Percentiles rank a stretch among this genome's conserved stretches.
Conservation (phyloP, 768 basidiomycete species). For the Russula sp. region DNA sequence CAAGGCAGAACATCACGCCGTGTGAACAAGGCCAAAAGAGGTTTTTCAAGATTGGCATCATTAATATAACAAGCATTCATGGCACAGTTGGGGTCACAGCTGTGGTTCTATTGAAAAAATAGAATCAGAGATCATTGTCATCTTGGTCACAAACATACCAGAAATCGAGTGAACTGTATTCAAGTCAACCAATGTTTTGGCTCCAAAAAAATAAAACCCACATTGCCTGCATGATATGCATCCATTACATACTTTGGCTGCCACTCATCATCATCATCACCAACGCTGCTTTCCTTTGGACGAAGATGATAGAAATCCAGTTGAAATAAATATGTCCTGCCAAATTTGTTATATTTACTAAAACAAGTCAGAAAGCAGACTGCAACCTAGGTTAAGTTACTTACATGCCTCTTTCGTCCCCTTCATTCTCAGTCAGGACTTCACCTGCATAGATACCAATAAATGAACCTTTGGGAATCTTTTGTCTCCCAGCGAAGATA, state of each 20-base stretch:
- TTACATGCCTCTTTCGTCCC: slow-evolving; percentile 60
- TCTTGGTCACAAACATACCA: slow-evolving; percentile 42
- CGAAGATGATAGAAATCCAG: slow-evolving; percentile 69
- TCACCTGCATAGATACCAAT: slow-evolving; percentile 86
- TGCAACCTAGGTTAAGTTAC: slow-evolving; percentile 23
- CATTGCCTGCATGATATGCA: slow-evolving; percentile 84
- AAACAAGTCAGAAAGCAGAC: slow-evolving; percentile 1
- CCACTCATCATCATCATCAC: slow-evolving; percentile 26
- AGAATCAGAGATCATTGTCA: background rate
- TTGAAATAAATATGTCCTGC: slow-evolving; percentile 75
- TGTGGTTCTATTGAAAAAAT: slow-evolving; percentile 61
- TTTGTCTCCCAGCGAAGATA: slow-evolving; percentile 57
- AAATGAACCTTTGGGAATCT: slow-evolving; percentile 62
- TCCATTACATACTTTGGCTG: slow-evolving; percentile 56
- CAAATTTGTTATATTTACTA: slow-evolving; percentile 69
- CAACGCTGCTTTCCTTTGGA: background rate
- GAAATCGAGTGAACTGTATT: slow-evolving; percentile 78
- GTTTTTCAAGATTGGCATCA: slow-evolving; percentile 64
- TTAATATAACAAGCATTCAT: slow-evolving; percentile 74
- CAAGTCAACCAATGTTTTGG: slow-evolving; percentile 6
- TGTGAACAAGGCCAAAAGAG: slow-evolving; percentile 62
- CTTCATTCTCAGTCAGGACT: slow-evolving; percentile 59
- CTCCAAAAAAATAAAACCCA: slow-evolving; percentile 33
- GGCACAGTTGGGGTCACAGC: slow-evolving; percentile 78
- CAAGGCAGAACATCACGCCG: slow-evolving; percentile 49